These are phyloP conservation scores for Arachis hypogaea DNA, from an alignment of 306 rosid species.

Conservation along the genomic window DNA sequence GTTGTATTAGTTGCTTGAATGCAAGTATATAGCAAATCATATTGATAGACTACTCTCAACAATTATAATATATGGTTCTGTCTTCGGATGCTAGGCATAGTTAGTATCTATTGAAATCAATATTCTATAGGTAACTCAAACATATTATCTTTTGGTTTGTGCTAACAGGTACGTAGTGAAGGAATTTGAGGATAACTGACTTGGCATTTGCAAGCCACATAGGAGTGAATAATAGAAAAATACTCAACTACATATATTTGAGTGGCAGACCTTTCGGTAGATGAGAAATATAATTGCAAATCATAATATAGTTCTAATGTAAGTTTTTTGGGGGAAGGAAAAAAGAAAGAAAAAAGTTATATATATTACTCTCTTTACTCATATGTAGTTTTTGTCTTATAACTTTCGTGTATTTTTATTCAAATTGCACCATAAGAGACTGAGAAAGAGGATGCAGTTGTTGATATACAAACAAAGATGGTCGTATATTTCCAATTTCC, in stretches of 20 bases:
- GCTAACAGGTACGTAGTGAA: conserved; percentile 46
- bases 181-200: conserved; percentile 8
- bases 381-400: not conserved
- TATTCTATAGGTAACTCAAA: conserved; percentile 5
- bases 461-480: too few relatives aligned
- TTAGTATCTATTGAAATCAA: conserved; percentile 8
- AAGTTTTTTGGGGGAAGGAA: not conserved
- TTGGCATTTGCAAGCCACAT: conserved; percentile 22
- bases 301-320: not conserved
- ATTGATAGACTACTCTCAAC: not conserved
- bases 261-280: too few relatives aligned
- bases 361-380: not conserved
- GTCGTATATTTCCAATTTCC: not conserved
- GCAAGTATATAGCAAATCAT: not conserved
- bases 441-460: too few relatives aligned
- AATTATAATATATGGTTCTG: not conserved
- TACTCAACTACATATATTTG: not conserved
- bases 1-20: conserved; percentile 6
- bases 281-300: too few relatives aligned
- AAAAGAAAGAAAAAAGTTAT: not conserved
- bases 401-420: too few relatives aligned
- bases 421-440: too few relatives aligned
- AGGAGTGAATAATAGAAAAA: conserved; percentile 19
- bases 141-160: not conserved
- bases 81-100: not conserved